Evolutionary conservation across 2,329 filamentous ascomycete species (phyloP), one percentile per base, ranked within the genome.

Genomic region (Curvularia sp.): DNA sequence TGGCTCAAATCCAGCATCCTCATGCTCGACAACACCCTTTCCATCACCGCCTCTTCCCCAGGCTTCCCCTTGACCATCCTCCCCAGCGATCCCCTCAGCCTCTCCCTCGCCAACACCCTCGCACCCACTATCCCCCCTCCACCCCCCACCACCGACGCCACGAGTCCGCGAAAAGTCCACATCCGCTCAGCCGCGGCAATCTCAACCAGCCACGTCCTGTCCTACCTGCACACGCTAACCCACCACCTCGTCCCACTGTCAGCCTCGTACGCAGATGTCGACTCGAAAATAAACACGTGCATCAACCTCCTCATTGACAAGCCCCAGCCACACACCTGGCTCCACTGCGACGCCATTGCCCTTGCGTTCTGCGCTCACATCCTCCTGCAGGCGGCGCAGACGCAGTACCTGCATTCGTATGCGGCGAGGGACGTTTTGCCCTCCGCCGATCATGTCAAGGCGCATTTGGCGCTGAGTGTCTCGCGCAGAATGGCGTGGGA

Each of bases 401-500:
- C 18, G 9, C 8, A 20, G 12, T 33, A 30, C 9, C 10, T 43
- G 12, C 41, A 13, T 13, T 26, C n/a, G 13, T 28, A 13, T n/a
- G 5, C 41, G 24, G 20, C 5, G 13, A 22, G 18, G 39, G 22
- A 24, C 20, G 18, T 2, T 5, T 10, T 35, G 5, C 39, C 39
- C 1, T 5, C 18, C 18, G 18, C 22, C 3, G 53, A 49, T 2
- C 47, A 53, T 18, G 22, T 26, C 0, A 66, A 61, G 26, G 57
- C 58, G 3, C 48, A 57, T 18, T 42, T 64, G 20, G 57, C 63
- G 10, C 57, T 62, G 4, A 54, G 60, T 5, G 55, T 52, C 22
- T 63, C 63, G 15, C 52, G 61, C 9, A 54, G 55, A 38, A 65
- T 66, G 63, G 61, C 63, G 1, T 62, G 63, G 58, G 61, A 64